Evolutionary conservation across 2,329 filamentous ascomycete genomes (phyloP).

Genomic region (Fusarium odoratissimum): DNA sequence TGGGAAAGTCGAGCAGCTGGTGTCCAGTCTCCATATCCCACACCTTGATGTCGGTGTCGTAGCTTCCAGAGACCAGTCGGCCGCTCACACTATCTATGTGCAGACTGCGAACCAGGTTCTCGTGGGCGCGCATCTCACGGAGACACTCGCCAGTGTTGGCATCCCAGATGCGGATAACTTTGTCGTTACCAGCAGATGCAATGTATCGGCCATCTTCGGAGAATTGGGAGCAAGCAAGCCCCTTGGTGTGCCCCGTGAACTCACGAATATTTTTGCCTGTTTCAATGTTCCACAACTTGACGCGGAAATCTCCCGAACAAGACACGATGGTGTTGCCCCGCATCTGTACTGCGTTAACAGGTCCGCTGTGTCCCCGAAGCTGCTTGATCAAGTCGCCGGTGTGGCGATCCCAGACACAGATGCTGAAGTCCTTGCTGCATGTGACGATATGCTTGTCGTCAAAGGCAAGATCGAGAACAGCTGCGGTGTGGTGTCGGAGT

Average conservation of each 20-base stretch:
- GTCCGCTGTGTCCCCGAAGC: constrained; percentile 86
- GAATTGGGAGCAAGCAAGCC: constrained; percentile 95
- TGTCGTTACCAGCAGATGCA: constrained; percentile 93
- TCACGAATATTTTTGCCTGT: constrained; percentile 90
- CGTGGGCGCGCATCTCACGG: constrained; percentile 83
- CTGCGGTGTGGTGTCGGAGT: constrained; percentile 82
- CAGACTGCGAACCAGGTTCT: constrained; percentile 86
- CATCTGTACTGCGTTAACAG: constrained; percentile 96
- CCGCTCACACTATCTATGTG: constrained; percentile 90
- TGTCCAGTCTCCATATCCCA: constrained; percentile 87
- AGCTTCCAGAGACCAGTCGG: constrained; percentile 89
- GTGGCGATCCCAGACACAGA: constrained; percentile 92
- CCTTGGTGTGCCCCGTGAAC: constrained; percentile 90
- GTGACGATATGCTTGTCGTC: constrained; percentile 94
- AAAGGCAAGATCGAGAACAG: constrained; percentile 93
- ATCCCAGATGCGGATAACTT: constrained; percentile 96
- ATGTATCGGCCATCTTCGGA: constrained; percentile 94
- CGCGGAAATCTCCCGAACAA: constrained; percentile 91
- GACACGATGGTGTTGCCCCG: constrained; percentile 93
- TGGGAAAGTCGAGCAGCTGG: constrained; percentile 85
- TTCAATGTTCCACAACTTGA: constrained; percentile 95
- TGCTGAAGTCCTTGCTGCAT: constrained; percentile 94
- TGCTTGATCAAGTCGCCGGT: constrained; percentile 82
- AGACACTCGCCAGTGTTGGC: constrained; percentile 88
- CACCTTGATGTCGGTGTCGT: constrained; percentile 95